Conservation (phyloP, 495 filamentous ascomycete genomes). For the Daldinia childiae region DNA sequence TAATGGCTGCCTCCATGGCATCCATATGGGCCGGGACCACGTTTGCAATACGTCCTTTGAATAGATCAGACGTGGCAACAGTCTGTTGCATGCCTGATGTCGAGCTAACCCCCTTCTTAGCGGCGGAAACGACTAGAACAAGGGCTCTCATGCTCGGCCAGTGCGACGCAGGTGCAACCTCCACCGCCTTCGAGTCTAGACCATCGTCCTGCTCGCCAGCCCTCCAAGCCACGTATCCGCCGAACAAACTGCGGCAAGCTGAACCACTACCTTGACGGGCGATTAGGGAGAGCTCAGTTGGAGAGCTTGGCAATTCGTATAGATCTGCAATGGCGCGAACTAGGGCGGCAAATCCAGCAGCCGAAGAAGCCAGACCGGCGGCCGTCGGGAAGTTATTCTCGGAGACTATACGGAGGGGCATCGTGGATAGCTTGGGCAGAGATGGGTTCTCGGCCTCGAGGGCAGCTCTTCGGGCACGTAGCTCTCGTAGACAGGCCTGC, state of each 20-base stretch:
- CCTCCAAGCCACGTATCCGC: slow-evolving; percentile 95
- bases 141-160: slow-evolving; percentile 96
- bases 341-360: slow-evolving; percentile 93
- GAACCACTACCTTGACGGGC: slow-evolving; percentile 96
- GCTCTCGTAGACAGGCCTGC: slow-evolving; percentile 86
- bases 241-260: slow-evolving; percentile 89
- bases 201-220: slow-evolving; percentile 77
- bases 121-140: slow-evolving; percentile 87
- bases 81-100: slow-evolving; percentile 98
- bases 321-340: slow-evolving; percentile 92
- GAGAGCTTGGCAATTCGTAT: slow-evolving; percentile 80
- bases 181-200: slow-evolving; percentile 81
- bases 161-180: slow-evolving; percentile 84
- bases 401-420: slow-evolving; percentile 82
- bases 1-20: slow-evolving; percentile 85
- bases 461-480: slow-evolving; percentile 76
- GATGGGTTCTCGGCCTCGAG: slow-evolving; percentile 76
- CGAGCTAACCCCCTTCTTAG: slow-evolving; percentile 92
- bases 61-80: slow-evolving; percentile 84
- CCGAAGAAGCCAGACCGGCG: slow-evolving; percentile 91
- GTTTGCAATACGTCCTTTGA: slow-evolving; percentile 71
- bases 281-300: slow-evolving; percentile 83
- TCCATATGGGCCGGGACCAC: slow-evolving; percentile 87
- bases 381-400: slow-evolving; percentile 99
- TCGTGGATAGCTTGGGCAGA: slow-evolving; percentile 77